Base-by-base conservation (phyloP, 257 asterid species). In the Osmanthus fragrans region DNA sequence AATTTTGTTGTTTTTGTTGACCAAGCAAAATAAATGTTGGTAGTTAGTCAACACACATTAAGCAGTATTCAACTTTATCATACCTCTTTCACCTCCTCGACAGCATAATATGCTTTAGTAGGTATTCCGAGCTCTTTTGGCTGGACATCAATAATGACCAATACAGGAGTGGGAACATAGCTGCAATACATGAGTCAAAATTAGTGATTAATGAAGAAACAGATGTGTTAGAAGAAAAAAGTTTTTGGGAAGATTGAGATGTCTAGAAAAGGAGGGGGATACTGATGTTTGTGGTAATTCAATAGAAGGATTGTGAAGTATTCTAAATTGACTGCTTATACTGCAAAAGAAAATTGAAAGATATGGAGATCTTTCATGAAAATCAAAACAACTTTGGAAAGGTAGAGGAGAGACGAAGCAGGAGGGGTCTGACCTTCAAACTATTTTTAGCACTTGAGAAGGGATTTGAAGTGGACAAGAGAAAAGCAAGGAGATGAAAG, bases 81-180 rank as follows among this genome's bases (percentile, higher is more conserved):
- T 82, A 93, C 97, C 96, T 92, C 98, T 86, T 94, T 94, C 77
- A 94, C 98, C 86, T 94, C 98, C 88, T 94, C 98, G 51, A 94
- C 96, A 21, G 98, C 97, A 78, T 91, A 94, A 87, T 94, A 94
- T 39, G 98, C 98, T 88, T 94, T 94, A 71, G 96, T 88, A 51
- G 98, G 98, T 72, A 94, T 94, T 72, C 98, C 98, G 6, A 89
- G 89, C 84, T 94, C 98, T 79, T 87, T 87, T 12, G 98, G 97
- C 81, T 92, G 97, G 39, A 94, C 97, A 76, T 94, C 97, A 56
- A 94, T 92, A 74, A 94, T 92, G 65, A 94, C 98, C 86, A 94
- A 73, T 56, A 94, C 98, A 3, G 97, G 98, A 78, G 86, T 92
- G 16, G 97, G 90, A 76, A 90, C 97, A 82, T 94, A 94, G 85